Evolutionary conservation across 2,329 filamentous ascomycete genomes (phyloP).

Genomic region (Beauveria asiatica): DNA sequence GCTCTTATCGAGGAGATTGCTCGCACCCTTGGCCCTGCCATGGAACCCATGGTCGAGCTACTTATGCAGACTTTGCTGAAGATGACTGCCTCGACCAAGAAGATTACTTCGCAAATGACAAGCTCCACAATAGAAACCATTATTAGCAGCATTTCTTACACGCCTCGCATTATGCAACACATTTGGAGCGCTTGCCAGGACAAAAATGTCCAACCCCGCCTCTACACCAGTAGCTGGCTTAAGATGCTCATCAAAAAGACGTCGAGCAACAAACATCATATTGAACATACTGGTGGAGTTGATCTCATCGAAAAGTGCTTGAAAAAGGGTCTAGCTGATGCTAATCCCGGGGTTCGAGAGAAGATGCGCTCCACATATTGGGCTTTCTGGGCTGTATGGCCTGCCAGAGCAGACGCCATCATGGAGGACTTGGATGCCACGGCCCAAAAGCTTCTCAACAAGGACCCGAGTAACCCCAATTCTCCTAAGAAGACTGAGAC

Average conservation of each 20-base stretch:
- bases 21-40: conserved; percentile 61
- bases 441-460: conserved; percentile 71
- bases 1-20: conserved; percentile 79
- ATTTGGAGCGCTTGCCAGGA: conserved; percentile 76
- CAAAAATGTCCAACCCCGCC: conserved; percentile 84
- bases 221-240: conserved; percentile 74
- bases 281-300: conserved; percentile 78
- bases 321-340: conserved; percentile 78
- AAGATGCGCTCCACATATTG: conserved; percentile 81
- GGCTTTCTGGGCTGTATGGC: conserved; percentile 72
- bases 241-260: conserved; percentile 74
- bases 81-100: conserved; percentile 82
- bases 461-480: conserved; percentile 75
- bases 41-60: conserved; percentile 85
- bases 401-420: conserved; percentile 65
- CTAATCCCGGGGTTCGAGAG: conserved; percentile 85
- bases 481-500: conserved; percentile 46
- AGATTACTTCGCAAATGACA: conserved; percentile 79
- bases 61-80: conserved; percentile 86
- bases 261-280: conserved; percentile 64
- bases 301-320: conserved; percentile 82
- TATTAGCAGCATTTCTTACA: conserved; percentile 72
- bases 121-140: conserved; percentile 75
- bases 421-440: conserved; percentile 70
- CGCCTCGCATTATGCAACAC: conserved; percentile 73